Evolutionary conservation across 176 grass and related monocot genomes (phyloP).

Genomic region (Zizania latifolia): DNA sequence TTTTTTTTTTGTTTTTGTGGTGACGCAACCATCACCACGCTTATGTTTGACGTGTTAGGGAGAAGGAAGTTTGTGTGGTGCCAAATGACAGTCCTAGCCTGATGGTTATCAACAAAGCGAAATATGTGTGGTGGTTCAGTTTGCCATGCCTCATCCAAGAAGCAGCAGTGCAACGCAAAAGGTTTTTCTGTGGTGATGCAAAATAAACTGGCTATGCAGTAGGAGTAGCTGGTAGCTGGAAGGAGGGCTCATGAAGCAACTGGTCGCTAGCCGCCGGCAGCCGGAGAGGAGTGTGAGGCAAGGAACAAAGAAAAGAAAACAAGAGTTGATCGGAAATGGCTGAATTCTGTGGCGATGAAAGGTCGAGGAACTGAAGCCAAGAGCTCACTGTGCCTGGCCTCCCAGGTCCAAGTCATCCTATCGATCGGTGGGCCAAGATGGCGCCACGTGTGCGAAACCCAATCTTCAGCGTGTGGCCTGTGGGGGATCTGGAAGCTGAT

Average conservation of each 20-base stretch:
- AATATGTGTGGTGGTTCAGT: too few species aligned
- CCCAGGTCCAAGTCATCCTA: constrained; percentile 17
- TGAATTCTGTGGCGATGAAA: constrained; percentile 20
- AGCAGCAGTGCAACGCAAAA: neutral
- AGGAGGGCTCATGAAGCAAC: neutral
- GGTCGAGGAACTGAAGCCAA: constrained; percentile 15
- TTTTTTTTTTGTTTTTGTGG: neutral
- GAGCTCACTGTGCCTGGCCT: neutral
- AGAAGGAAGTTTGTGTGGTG: constrained; percentile 22
- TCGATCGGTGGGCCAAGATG: too few species aligned
- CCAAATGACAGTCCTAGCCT: constrained; percentile 25
- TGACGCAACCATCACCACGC: neutral
- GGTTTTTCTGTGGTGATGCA: constrained; percentile 20
- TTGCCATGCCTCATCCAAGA: constrained; percentile 11
- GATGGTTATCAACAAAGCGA: constrained; percentile 21
- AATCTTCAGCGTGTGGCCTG: constrained; percentile 76
- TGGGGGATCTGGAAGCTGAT: constrained; percentile 33
- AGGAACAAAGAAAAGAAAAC: neutral
- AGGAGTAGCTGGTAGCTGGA: too few species aligned
- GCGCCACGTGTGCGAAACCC: constrained; percentile 41
- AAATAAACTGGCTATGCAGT: neutral
- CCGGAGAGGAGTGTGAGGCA: neutral
- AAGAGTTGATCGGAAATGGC: neutral
- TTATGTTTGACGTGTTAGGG: neutral
- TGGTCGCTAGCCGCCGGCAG: neutral